These are phyloP conservation scores for Leccinum longicurvipes DNA, from an alignment of 768 basidiomycete species.

Conservation along the genomic window DNA sequence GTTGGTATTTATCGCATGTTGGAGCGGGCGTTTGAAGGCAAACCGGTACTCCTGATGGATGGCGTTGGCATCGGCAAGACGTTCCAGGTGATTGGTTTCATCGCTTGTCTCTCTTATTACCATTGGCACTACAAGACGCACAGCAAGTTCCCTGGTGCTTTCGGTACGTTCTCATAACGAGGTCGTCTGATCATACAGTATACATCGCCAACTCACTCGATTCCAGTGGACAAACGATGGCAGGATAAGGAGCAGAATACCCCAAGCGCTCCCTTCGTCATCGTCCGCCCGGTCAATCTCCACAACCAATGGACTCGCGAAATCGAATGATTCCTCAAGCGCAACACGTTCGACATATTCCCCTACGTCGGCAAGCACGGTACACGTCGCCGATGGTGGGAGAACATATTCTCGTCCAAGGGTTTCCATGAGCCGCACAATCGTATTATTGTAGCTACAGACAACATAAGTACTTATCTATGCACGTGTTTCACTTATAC, in stretches of 20 bases:
- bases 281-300: background rate
- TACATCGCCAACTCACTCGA: background rate
- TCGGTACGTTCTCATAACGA: background rate
- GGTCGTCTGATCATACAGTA: background rate
- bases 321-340: background rate
- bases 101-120: slow-evolving; percentile 13
- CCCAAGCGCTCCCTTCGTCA: background rate
- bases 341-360: background rate
- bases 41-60: slow-evolving; percentile 23
- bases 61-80: slow-evolving; percentile 25
- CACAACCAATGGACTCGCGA: background rate
- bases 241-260: background rate
- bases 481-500: background rate
- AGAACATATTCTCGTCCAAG: background rate
- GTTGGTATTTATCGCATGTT: slow-evolving; percentile 21
- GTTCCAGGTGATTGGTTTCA: slow-evolving; percentile 15
- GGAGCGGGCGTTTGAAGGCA: background rate
- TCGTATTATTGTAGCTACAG: background rate
- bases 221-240: background rate
- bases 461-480: background rate
- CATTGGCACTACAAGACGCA: background rate
- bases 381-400: background rate
- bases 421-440: background rate
- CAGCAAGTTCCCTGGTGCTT: background rate
- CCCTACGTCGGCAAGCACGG: background rate